A percentile compares a stretch with the other conserved stretches of the same genome.
phyloP scores from a whole-genome alignment of 1,139 yeast genomes.

The Maudiozyma humilis region DNA sequence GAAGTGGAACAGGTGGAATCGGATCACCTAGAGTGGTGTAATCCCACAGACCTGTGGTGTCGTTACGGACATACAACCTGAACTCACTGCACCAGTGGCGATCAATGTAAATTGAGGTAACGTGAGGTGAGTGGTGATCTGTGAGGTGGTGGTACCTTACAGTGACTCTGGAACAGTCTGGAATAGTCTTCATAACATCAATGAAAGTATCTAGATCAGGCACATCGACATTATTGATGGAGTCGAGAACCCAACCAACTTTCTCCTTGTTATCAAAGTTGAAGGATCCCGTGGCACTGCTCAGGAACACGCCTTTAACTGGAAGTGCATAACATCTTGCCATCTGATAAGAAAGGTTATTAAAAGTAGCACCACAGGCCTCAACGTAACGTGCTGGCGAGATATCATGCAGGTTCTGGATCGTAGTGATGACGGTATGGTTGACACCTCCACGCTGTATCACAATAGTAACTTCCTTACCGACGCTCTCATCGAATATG shows the following conservation, averaged over 20 bases:
- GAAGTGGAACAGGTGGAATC: slow-evolving; percentile 42
- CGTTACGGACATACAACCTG: slow-evolving; percentile 69
- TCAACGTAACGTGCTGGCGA: slow-evolving; percentile 77
- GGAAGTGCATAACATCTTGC: slow-evolving; percentile 82
- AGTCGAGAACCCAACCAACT: slow-evolving; percentile 68
- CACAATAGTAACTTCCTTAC: slow-evolving; percentile 46
- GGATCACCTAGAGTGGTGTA: slow-evolving; percentile 62
- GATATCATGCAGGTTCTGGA: slow-evolving; percentile 71
- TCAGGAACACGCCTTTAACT: slow-evolving; percentile 72
- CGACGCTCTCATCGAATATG: slow-evolving; percentile 67
- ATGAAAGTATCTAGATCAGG: slow-evolving; percentile 67
- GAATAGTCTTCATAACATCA: slow-evolving; percentile 67
- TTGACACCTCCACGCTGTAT: slow-evolving; percentile 72
- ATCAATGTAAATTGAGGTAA: slow-evolving; percentile 59
- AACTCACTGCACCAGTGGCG: slow-evolving; percentile 79
- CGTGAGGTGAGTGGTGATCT: slow-evolving; percentile 67
- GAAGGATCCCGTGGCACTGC: slow-evolving; percentile 74
- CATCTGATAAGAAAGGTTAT: slow-evolving; percentile 77
- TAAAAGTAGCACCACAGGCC: slow-evolving; percentile 81
- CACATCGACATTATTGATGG: slow-evolving; percentile 67
- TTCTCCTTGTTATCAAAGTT: slow-evolving; percentile 51
- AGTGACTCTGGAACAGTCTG: slow-evolving; percentile 60
- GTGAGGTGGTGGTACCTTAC: slow-evolving; percentile 69
- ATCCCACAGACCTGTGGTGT: slow-evolving; percentile 82
- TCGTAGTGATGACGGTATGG: slow-evolving; percentile 42